Base-by-base conservation (phyloP, 1,139 yeast genomes). In the Sugiyamaella neomexicana region DNA sequence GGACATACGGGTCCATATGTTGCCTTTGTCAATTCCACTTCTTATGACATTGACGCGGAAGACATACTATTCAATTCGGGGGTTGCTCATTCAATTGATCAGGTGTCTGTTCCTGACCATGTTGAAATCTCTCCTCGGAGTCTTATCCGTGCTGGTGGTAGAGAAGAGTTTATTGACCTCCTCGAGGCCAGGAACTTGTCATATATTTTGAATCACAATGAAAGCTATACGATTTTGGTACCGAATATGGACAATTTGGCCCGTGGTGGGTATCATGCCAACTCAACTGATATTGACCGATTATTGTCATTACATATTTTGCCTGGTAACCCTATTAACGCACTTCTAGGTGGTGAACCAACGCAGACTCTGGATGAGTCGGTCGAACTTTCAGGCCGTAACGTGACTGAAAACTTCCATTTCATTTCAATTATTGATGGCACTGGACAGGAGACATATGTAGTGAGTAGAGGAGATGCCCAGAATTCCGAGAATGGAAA, bases 51-150 rank as follows among this genome's bases (percentile, higher is more conserved):
- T 1, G 74, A 76, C 50, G 78, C 81, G 57, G 75, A 82, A 1
- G 97, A 93, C 67, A 77, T 89, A 7, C 68, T 93, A 15, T 91
- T 88, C 67, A 83, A 81, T 58, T 85, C 86, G 65, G 99, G 98
- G 0, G 97, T 91, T 0, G 80, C 89, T 1, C 98, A 90, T 66
- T 82, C 91, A 1, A 73, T 87, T 5, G 72, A 77, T 45, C 69
- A 77, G 9, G 75, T 89, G 0, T 65, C 81, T 1, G 71, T 89
- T 8, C 96, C 97, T 0, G 68, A 72, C 0, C 69, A 73, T 32
- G 71, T 91, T 32, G 68, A 74, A 8, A 78, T 93, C 2, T 70
- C 84, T 0, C 72, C 88, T 15, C 54, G 61, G 1, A 86, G 89
- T 54, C 74, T 93, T 50, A 72, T 91, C 0, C 68, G 68, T 2